Evolutionary conservation across 2,329 filamentous ascomycete genomes (phyloP), one percentile per base, ranked within the genome.

Genomic region (Aspergillus quadrilineatus): DNA sequence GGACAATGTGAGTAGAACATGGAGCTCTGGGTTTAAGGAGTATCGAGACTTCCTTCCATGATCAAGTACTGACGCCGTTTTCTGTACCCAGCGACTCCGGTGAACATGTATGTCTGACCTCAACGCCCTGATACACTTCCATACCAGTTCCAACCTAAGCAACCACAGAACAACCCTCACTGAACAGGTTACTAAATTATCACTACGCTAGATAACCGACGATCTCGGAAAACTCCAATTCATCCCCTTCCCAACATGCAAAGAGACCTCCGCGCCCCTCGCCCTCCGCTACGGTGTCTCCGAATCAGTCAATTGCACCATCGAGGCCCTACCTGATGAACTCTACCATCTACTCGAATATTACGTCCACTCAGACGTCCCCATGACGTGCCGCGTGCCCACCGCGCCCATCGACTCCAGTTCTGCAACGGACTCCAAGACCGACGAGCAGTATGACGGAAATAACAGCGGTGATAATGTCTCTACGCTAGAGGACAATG

Each of bases 281-380:
- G 86, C 94, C 67, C 87, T 99, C 72, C 83, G 85, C 73, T 97
- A 96, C 78, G 92, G 92, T 72, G 77, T 89, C 64, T 73, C 74
- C 44, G 72, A 77, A 72, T 92, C 96, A 46, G 76, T 85, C 60
- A 80, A 76, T 43, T 80, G 79, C 66, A 79, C 83, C 45, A 79
- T 82, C 58, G 72, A 76, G 56, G 73, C 75, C 30, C 77, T 82
- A 8, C 75, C 80, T 30, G 83, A 84, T 58, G 73, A 81, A 2
- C 74, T 81, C 36, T 79, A 84, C 62, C 83, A 85, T 64, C 67
- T 83, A 26, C 62, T 82, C 42, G 71, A 97, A 78, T 97, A 97
- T 82, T 97, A 97, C 82, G 78, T 97, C 73, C 94, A 97, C 81
- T 92, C 89, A 78, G 94, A 99, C 76, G 92, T 92, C 15, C 94